Base-by-base conservation (phyloP, 2,329 filamentous ascomycete genomes). In the Calonectria honghensis region DNA sequence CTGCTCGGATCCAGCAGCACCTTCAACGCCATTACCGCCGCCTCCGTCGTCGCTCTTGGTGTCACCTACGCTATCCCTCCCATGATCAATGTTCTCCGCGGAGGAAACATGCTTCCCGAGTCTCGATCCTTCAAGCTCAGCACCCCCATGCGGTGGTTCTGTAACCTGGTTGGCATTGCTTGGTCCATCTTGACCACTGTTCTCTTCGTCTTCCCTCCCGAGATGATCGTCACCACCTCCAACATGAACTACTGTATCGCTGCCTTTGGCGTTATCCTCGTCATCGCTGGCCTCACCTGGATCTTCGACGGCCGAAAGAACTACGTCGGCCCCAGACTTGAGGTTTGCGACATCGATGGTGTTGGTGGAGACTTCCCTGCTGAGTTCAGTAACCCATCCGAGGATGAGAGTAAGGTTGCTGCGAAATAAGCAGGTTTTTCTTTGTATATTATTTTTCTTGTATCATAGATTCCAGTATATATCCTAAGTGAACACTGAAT, bases 21-120 rank as follows among this genome's bases (percentile, higher is more conserved):
- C 0, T 94, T 95, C 83, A 94, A 93, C 65, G 93, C 94, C 20
- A 94, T 95, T 76, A 90, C 94, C 1, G 91, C 93, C 0, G 91
- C 93, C 0, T 94, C 93, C 0, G 94, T 96, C 0, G 94, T 96
- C 45, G 91, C 94, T 2, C 89, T 96, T 0, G 92, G 93, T 10
- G 86, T 96, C 20, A 94, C 93, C 1, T 96, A 96, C 80, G 94
- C 91, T 13, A 95, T 96, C 39, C 94, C 94, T 0, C 91, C 94
- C 39, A 86, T 90, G 0, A 92, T 96, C 80, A 94, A 95, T 78
- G 89, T 92, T 72, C 82, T 94, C 2, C 90, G 92, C 1, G 93
- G 93, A 10, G 89, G 93, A 10, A 91, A 87, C 65, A 92, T 92
- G 86, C 87, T 95, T 11, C 94, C 94, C 0, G 88, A 90, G 59